Evolutionary conservation across 768 basidiomycete genomes (phyloP).

Genomic region (Kwoniella dendrophila): DNA sequence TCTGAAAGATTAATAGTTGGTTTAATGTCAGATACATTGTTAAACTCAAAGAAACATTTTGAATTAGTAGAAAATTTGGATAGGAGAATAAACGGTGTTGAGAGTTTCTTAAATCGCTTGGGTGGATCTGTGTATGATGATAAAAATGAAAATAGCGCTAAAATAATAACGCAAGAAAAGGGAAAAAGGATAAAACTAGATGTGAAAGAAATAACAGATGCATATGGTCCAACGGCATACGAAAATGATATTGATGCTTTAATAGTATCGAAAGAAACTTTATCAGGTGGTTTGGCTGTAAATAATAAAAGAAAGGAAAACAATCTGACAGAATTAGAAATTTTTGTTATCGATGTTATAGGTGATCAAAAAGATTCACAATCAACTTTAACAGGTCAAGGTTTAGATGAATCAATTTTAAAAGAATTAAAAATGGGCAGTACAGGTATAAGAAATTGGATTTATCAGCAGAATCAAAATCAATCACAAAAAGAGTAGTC

Average conservation of each 20-base stretch:
- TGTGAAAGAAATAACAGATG: slow-evolving; percentile 75
- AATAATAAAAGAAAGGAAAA: slow-evolving; percentile 63
- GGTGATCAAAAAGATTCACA: slow-evolving; percentile 8
- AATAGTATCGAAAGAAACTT: slow-evolving; percentile 87
- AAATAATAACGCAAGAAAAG: neutral
- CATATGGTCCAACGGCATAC: slow-evolving; percentile 86
- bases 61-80: slow-evolving; percentile 36
- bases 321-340: slow-evolving; percentile 64
- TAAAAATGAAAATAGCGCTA: neutral
- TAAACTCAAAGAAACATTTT: slow-evolving; percentile 39
- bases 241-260: slow-evolving; percentile 88
- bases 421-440: slow-evolving; percentile 90
- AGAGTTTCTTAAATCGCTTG: slow-evolving; percentile 63
- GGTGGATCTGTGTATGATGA: slow-evolving; percentile 1
- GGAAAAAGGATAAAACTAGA: slow-evolving; percentile 1
- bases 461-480: slow-evolving; percentile 58
- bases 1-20: slow-evolving; percentile 82
- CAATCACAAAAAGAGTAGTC: neutral
- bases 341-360: slow-evolving; percentile 87
- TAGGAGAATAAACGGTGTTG: slow-evolving; percentile 63
- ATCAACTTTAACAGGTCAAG: slow-evolving; percentile 56
- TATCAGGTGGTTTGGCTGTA: slow-evolving; percentile 61
- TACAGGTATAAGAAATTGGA: slow-evolving; percentile 88
- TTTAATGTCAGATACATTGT: slow-evolving; percentile 57
- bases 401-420: slow-evolving; percentile 68